Evolutionary conservation across 257 asterid genomes (phyloP).

Genomic region (Capsicum chinense): DNA sequence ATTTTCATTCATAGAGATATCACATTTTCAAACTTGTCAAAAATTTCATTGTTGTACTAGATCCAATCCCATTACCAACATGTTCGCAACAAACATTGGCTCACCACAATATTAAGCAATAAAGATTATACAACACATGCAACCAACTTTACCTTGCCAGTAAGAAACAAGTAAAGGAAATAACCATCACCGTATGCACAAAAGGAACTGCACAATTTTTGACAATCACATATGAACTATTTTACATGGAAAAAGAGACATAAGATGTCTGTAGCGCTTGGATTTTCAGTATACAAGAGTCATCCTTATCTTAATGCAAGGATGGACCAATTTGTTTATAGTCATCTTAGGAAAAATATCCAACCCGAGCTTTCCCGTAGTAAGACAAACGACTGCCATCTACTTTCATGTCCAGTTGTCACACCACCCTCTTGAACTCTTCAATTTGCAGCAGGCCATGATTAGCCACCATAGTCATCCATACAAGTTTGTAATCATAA

Average conservation of each 20-base stretch:
- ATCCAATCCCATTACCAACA: constrained; percentile 16
- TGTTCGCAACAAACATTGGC: constrained; percentile 22
- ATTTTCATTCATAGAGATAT: not conserved
- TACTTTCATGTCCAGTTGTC: constrained; percentile 30
- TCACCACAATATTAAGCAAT: constrained; percentile 26
- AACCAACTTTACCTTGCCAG: not conserved
- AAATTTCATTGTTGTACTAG: not conserved
- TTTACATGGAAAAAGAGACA: constrained; percentile 45
- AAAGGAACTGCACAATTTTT: constrained; percentile 38
- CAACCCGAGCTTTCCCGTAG: constrained; percentile 48
- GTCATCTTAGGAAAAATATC: constrained; percentile 50
- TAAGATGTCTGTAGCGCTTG: constrained; percentile 35
- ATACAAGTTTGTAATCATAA: constrained; percentile 29
- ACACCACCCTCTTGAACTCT: constrained; percentile 30
- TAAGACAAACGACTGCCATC: constrained; percentile 27
- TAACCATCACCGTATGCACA: constrained; percentile 39
- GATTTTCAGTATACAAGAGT: constrained; percentile 41
- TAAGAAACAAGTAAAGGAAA: constrained; percentile 6
- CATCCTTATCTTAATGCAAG: constrained; percentile 46
- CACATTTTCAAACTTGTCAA: constrained; percentile 13
- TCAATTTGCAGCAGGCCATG: constrained; percentile 32
- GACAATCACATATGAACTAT: constrained; percentile 36
- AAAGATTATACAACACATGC: constrained; percentile 28
- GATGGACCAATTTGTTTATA: constrained; percentile 41
- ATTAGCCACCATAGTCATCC: constrained; percentile 30